These are phyloP conservation scores for Neofusicoccum ribis DNA, from an alignment of 2,329 filamentous ascomycete species.

Conservation along the genomic window DNA sequence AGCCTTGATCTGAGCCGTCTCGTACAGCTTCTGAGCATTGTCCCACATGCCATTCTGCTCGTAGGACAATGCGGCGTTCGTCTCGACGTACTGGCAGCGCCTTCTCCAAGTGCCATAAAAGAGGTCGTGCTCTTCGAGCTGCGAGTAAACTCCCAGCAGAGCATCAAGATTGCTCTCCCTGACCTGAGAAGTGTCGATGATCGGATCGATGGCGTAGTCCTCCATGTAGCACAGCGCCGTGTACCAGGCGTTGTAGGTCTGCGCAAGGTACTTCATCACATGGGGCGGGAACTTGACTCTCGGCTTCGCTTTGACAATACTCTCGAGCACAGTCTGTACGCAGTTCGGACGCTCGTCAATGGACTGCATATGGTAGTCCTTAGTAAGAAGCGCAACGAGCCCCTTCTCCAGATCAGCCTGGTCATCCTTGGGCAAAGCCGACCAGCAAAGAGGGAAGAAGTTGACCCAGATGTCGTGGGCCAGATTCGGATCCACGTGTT, in stretches of 20 bases:
- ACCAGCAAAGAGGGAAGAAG: constrained; percentile 93
- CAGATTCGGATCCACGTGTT: constrained; percentile 80
- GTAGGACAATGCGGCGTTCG: constrained; percentile 93
- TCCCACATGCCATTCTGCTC: constrained; percentile 99
- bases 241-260: constrained; percentile 96
- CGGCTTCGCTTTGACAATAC: constrained; percentile 79
- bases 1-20: constrained; percentile 94
- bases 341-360: constrained; percentile 95
- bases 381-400: constrained; percentile 85
- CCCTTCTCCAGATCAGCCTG: constrained; percentile 87
- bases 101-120: constrained; percentile 98
- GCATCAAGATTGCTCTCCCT: constrained; percentile 95
- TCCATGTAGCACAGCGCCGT: constrained; percentile 89
- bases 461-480: constrained; percentile 89
- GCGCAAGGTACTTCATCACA: constrained; percentile 91
- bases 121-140: constrained; percentile 89
- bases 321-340: constrained; percentile 86
- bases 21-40: constrained; percentile 95
- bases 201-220: constrained; percentile 79
- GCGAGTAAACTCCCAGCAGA: constrained; percentile 87
- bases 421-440: constrained; percentile 82
- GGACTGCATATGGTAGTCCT: constrained; percentile 92
- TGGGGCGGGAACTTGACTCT: constrained; percentile 92
- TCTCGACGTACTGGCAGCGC: constrained; percentile 94
- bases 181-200: constrained; percentile 79